Evolutionary conservation across 352 stramenopile genomes (phyloP).

Genomic region (Phytopythium sindhum): DNA sequence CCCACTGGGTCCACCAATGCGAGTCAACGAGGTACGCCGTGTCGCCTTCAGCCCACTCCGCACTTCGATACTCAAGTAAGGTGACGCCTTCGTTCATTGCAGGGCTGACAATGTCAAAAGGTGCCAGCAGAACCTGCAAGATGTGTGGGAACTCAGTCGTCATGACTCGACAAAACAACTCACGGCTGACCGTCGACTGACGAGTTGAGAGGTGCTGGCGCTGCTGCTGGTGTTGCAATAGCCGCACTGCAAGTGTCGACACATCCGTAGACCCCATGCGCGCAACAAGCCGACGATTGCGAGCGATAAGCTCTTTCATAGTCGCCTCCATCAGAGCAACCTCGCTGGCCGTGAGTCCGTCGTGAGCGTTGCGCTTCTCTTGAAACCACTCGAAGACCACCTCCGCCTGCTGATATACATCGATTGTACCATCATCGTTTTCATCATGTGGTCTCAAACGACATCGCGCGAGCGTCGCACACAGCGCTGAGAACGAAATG

Average conservation of each 20-base stretch:
- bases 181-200: neutral
- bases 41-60: constrained; percentile 38
- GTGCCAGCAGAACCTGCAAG: constrained; percentile 41
- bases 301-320: constrained; percentile 33
- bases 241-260: neutral
- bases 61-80: constrained; percentile 27
- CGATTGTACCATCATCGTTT: neutral
- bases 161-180: constrained; percentile 3
- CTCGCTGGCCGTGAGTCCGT: constrained; percentile 7
- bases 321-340: constrained; percentile 26
- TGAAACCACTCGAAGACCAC: constrained; percentile 65
- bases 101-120: constrained; percentile 52
- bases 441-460: constrained; percentile 7
- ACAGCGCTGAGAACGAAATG: constrained; percentile 66
- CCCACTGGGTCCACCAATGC: constrained; percentile 61
- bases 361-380: constrained; percentile 10
- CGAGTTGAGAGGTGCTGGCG: neutral
- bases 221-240: constrained; percentile 3
- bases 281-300: constrained; percentile 2
- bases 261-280: neutral
- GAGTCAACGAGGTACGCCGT: constrained; percentile 48
- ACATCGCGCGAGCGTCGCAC: constrained; percentile 48
- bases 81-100: constrained; percentile 43
- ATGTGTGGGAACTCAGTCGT: constrained; percentile 20
- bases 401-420: constrained; percentile 34